These are phyloP conservation scores for Yamadazyma atlantica DNA, from an alignment of 1,139 yeast species.

Conservation along the genomic window DNA sequence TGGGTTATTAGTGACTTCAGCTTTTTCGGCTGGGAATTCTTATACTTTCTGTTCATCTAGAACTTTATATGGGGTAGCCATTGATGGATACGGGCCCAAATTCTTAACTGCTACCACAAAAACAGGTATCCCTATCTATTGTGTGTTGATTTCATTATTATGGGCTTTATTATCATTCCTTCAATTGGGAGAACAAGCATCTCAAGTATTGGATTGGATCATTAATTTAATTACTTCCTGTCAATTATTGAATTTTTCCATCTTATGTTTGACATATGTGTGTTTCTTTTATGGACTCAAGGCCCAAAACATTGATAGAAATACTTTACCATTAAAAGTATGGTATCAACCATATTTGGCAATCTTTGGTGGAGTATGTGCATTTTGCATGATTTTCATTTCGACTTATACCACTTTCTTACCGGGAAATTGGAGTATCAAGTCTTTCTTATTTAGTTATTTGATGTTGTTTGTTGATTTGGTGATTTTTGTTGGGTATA, in stretches of 20 bases:
- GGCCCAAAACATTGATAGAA: slow-evolving; percentile 57
- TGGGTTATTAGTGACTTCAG: slow-evolving; percentile 44
- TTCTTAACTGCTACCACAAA: slow-evolving; percentile 41
- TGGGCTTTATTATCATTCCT: slow-evolving; percentile 50
- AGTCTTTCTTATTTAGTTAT: slow-evolving; percentile 65
- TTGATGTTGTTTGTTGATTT: slow-evolving; percentile 66
- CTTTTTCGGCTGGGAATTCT: slow-evolving; percentile 48
- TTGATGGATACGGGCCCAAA: slow-evolving; percentile 53
- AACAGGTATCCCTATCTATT: slow-evolving; percentile 37
- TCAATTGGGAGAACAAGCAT: slow-evolving; percentile 38
- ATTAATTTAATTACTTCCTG: slow-evolving; percentile 67
- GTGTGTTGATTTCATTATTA: slow-evolving; percentile 29
- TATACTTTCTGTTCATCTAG: slow-evolving; percentile 48
- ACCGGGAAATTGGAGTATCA: slow-evolving; percentile 59
- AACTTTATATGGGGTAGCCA: slow-evolving; percentile 43
- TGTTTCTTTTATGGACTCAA: slow-evolving; percentile 62
- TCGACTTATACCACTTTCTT: slow-evolving; percentile 69
- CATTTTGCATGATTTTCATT: slow-evolving; percentile 55
- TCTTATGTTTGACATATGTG: slow-evolving; percentile 56
- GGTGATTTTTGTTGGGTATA: slow-evolving; percentile 56
- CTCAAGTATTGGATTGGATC: slow-evolving; percentile 62
- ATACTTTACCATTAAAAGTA: slow-evolving; percentile 49
- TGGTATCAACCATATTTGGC: slow-evolving; percentile 49
- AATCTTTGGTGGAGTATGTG: slow-evolving; percentile 26
- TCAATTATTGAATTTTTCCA: slow-evolving; percentile 68